Percentiles rank a stretch among this genome's conserved stretches.
Evolutionary conservation across 1,139 yeast species (phyloP).

Genomic region (Kluyveromyces marxianus): DNA sequence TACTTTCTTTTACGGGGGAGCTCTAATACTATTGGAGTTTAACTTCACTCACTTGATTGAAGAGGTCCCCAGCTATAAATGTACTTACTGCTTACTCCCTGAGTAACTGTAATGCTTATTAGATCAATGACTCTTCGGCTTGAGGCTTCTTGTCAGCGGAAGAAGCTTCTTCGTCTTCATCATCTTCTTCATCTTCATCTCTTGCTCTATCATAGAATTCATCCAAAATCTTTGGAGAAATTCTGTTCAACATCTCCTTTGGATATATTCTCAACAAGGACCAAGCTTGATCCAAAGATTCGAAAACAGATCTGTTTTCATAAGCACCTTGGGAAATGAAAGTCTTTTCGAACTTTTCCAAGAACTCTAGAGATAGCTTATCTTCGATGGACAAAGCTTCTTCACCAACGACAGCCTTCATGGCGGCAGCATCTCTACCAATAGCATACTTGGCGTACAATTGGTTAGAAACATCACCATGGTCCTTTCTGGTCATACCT

Average conservation of each 20-base stretch:
- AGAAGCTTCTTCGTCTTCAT: constrained; percentile 30
- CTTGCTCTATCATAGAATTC: constrained; percentile 92
- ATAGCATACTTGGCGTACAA: constrained; percentile 97
- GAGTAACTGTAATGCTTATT: constrained; percentile 2
- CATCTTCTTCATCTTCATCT: constrained; percentile 49
- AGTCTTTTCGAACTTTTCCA: constrained; percentile 94
- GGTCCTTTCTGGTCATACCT: constrained; percentile 99
- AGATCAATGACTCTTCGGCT: constrained; percentile 17
- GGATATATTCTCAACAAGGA: constrained; percentile 95
- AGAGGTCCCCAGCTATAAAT: neutral
- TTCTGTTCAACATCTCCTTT: constrained; percentile 96
- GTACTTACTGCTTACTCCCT: constrained; percentile 2
- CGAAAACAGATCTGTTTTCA: constrained; percentile 89
- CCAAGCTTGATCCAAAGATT: constrained; percentile 97
- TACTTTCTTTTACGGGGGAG: no score
- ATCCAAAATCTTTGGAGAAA: constrained; percentile 89
- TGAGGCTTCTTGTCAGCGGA: constrained; percentile 3
- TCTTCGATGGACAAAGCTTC: constrained; percentile 97
- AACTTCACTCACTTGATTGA: neutral
- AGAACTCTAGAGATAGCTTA: constrained; percentile 90
- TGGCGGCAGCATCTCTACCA: constrained; percentile 99
- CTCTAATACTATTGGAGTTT: neutral
- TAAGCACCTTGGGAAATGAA: constrained; percentile 94
- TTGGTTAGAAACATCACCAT: constrained; percentile 98
- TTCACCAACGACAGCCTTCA: constrained; percentile 99